Evolutionary conservation across 2,329 filamentous ascomycete genomes (phyloP).

Genomic region (Daldinia sp.): DNA sequence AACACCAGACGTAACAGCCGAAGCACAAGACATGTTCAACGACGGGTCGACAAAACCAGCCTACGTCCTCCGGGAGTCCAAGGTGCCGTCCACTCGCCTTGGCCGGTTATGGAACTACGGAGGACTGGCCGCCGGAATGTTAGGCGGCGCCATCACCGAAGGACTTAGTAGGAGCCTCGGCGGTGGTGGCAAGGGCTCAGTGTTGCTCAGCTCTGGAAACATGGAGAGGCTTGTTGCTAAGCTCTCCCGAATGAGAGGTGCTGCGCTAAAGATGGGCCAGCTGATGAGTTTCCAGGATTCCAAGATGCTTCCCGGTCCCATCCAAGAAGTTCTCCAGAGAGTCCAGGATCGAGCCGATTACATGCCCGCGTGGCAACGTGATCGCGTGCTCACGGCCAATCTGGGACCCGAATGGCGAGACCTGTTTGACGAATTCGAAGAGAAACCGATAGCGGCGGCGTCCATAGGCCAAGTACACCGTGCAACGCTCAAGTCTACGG

Average conservation of each 20-base stretch:
- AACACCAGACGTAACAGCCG: constrained; percentile 12
- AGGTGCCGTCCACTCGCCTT: constrained; percentile 86
- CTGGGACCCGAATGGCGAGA: constrained; percentile 86
- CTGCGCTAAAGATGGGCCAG: constrained; percentile 95
- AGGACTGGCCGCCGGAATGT: constrained; percentile 92
- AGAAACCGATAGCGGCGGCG: constrained; percentile 90
- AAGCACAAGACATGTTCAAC: constrained; percentile 13
- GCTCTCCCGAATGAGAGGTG: constrained; percentile 94
- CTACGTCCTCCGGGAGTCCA: constrained; percentile 85
- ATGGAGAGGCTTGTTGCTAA: constrained; percentile 94
- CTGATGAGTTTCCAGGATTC: constrained; percentile 99
- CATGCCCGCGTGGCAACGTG: constrained; percentile 93
- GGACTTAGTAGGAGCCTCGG: constrained; percentile 82
- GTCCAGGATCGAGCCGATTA: constrained; percentile 98
- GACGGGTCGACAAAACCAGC: constrained; percentile 40
- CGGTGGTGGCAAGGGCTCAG: constrained; percentile 71
- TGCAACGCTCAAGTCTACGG: constrained; percentile 78
- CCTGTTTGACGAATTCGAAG: constrained; percentile 84
- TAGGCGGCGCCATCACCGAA: constrained; percentile 89
- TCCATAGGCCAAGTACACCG: constrained; percentile 97
- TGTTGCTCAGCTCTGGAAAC: constrained; percentile 88
- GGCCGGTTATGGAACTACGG: constrained; percentile 94
- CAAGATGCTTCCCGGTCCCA: constrained; percentile 88
- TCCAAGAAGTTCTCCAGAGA: constrained; percentile 89
- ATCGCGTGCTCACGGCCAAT: constrained; percentile 81